These are phyloP conservation scores for Brassica rapa DNA, from an alignment of 345 rosid species.

Conservation along the genomic window DNA sequence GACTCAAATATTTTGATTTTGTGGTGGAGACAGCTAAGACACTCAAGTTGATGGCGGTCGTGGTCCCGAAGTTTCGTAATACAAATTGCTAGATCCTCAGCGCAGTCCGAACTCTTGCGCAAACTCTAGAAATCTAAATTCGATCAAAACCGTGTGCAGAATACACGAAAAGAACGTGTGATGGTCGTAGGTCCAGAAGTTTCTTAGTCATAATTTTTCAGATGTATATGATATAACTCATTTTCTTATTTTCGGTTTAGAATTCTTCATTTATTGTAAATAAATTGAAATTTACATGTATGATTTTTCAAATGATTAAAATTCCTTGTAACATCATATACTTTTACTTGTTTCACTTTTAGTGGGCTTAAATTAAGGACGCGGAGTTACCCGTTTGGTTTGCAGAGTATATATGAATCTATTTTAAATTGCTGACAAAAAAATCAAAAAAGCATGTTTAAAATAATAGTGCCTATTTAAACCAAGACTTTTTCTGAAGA, in stretches of 20 bases:
- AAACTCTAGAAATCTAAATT: neutral
- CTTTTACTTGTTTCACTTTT: no score
- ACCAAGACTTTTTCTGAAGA: neutral
- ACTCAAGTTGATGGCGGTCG: constrained; percentile 26
- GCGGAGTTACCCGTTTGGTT: no score
- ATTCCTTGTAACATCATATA: neutral
- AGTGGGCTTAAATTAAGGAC: no score
- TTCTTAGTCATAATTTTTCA: neutral
- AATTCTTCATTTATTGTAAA: neutral
- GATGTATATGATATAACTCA: neutral
- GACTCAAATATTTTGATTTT: constrained; percentile 22
- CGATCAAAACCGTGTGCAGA: neutral
- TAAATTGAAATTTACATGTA: neutral
- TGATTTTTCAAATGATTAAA: neutral
- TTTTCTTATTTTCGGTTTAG: no score
- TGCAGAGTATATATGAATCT: no score
- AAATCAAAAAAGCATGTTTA: neutral
- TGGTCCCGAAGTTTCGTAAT: constrained; percentile 23
- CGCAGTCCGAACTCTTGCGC: neutral
- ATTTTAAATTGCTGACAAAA: no score
- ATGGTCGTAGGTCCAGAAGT: constrained; percentile 21
- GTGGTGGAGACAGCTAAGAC: constrained; percentile 34
- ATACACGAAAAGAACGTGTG: neutral
- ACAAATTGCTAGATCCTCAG: neutral
- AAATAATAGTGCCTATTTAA: neutral